Conservation (phyloP, 2,329 filamentous ascomycete genomes). For the Beauveria caledonica region DNA sequence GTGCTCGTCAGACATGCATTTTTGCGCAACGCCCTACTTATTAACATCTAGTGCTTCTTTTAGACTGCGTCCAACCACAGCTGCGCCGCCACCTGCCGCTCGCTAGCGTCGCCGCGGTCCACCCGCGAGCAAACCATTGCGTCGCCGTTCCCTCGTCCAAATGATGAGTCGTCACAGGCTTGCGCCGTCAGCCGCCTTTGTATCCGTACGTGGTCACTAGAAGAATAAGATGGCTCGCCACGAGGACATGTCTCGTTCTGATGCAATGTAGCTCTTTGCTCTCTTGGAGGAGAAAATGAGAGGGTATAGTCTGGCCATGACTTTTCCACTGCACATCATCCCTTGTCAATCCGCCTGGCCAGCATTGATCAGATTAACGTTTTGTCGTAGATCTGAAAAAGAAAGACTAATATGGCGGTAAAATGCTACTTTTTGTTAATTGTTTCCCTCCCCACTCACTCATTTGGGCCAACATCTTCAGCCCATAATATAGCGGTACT, state of each 20-base stretch:
- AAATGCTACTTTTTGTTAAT: too few species aligned
- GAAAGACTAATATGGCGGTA: too few species aligned
- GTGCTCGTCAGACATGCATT: background rate
- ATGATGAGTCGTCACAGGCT: constrained; percentile 1
- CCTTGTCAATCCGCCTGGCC: too few species aligned
- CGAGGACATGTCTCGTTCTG: background rate
- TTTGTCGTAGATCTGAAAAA: too few species aligned
- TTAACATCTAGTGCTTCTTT: background rate
- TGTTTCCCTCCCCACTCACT: too few species aligned
- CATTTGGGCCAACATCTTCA: background rate
- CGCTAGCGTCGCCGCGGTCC: background rate
- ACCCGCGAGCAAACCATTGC: background rate
- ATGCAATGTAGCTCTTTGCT: too few species aligned
- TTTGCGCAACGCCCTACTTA: background rate
- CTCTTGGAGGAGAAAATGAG: too few species aligned
- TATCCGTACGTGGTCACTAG: background rate
- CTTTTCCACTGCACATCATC: background rate
- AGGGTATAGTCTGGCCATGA: too few species aligned
- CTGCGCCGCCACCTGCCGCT: background rate
- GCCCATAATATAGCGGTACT: background rate
- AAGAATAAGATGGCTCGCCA: background rate
- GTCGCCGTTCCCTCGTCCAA: background rate
- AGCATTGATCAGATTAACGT: too few species aligned
- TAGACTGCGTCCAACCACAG: background rate
- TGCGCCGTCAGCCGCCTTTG: background rate